phyloP scores from a whole-genome alignment of 2,329 filamentous ascomycete species.

The Ceratocystis destructans region DNA sequence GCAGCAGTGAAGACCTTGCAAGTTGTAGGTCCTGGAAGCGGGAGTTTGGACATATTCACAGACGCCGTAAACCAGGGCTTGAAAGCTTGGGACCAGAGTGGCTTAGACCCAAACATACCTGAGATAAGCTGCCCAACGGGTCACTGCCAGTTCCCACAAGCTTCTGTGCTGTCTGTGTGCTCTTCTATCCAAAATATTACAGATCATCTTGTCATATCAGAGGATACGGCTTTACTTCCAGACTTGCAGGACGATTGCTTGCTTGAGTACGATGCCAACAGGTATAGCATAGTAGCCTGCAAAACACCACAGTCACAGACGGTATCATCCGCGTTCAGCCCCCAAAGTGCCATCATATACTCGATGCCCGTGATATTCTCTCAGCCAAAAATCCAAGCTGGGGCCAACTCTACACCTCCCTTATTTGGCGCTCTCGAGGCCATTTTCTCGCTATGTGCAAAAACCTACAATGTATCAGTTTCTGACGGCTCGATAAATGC shows the following conservation, averaged over 20 bases:
- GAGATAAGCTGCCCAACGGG: conserved; percentile 19
- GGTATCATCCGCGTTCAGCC: conserved; percentile 20
- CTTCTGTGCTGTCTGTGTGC: conserved; percentile 22
- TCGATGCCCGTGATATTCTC: conserved; percentile 25
- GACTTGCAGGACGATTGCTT: conserved; percentile 13
- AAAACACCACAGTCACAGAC: conserved; percentile 20
- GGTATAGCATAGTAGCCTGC: conserved; percentile 16
- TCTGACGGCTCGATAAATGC: background rate
- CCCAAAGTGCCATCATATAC: conserved; percentile 21
- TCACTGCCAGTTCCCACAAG: conserved; percentile 21
- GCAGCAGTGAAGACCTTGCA: conserved; percentile 8
- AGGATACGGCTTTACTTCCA: conserved; percentile 19
- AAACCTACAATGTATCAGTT: conserved; percentile 21
- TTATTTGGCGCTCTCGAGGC: conserved; percentile 24
- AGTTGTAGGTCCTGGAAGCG: background rate
- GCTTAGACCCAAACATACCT: conserved; percentile 8
- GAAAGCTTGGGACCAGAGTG: background rate
- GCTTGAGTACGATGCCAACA: background rate
- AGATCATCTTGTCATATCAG: conserved; percentile 16
- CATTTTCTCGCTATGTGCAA: conserved; percentile 25
- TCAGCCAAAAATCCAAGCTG: conserved; percentile 18
- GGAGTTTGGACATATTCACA: background rate
- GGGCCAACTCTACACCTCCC: background rate
- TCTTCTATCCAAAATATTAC: conserved; percentile 22
- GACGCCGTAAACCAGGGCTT: conserved; percentile 3